Conservation (phyloP, 164 flowering plant genomes). For the Paratinospora sagittata region DNA sequence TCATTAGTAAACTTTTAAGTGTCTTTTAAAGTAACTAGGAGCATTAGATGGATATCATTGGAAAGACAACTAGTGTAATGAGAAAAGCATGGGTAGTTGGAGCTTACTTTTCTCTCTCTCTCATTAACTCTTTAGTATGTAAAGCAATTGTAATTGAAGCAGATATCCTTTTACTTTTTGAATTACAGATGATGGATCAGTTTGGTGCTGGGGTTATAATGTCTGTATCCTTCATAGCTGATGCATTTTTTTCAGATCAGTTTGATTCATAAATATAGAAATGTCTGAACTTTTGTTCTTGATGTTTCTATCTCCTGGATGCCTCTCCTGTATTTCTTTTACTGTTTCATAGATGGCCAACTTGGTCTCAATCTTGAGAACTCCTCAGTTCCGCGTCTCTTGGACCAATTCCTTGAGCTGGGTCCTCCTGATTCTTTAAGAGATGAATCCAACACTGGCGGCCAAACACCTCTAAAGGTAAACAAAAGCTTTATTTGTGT, state of each 20-base stretch:
- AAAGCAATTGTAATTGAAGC: not conserved
- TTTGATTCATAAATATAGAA: slow-evolving; percentile 5
- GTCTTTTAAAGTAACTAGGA: not conserved
- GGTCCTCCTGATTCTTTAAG: slow-evolving; percentile 31
- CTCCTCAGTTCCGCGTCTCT: slow-evolving; percentile 42
- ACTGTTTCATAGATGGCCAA: slow-evolving; percentile 72
- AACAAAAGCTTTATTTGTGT: not conserved
- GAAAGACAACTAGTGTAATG: not conserved
- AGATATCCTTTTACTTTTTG: slow-evolving; percentile 1
- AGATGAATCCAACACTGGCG: slow-evolving; percentile 30
- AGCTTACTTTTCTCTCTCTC: not conserved
- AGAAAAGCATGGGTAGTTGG: not conserved
- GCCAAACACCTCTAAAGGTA: slow-evolving; percentile 53
- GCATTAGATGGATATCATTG: not conserved
- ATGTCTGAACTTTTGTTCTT: not conserved
- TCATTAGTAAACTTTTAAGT: not conserved
- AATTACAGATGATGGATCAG: slow-evolving; percentile 85
- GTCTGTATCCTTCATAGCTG: slow-evolving; percentile 59
- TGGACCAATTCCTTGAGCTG: slow-evolving; percentile 47
- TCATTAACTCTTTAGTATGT: not conserved
- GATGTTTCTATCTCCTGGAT: slow-evolving; percentile 3
- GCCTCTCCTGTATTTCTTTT: slow-evolving; percentile 31
- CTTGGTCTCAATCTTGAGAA: slow-evolving; percentile 60
- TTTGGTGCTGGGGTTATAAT: slow-evolving; percentile 97
- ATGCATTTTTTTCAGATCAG: not conserved